These are phyloP conservation scores for Dendrostoma leiphaemia DNA, from an alignment of 2,329 filamentous ascomycete species.

Conservation along the genomic window DNA sequence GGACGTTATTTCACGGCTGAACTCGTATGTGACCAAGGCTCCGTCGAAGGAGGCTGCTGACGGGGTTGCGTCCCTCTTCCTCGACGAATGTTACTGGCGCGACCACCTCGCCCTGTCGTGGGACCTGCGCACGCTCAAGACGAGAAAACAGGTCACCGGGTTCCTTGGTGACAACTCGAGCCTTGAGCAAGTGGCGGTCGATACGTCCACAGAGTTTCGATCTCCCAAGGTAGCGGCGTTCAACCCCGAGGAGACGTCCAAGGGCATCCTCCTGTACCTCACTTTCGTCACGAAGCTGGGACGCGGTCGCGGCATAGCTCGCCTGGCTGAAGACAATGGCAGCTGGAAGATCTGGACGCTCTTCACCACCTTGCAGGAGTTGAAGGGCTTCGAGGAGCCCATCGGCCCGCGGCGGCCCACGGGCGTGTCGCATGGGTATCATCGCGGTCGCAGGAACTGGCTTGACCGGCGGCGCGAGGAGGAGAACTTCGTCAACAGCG, in stretches of 20 bases:
- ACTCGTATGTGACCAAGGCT: constrained; percentile 34
- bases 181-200: constrained; percentile 43
- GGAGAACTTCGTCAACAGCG: constrained; percentile 42
- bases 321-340: constrained; percentile 43
- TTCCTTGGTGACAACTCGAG: constrained; percentile 40
- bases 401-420: constrained; percentile 44
- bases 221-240: constrained; percentile 44
- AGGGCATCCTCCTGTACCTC: constrained; percentile 57
- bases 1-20: constrained; percentile 37
- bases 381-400: constrained; percentile 54
- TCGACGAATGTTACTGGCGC: constrained; percentile 52
- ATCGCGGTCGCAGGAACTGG: constrained; percentile 57
- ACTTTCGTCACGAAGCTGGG: constrained; percentile 53
- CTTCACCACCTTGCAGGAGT: constrained; percentile 55
- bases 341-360: constrained; percentile 63
- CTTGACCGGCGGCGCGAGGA: constrained; percentile 46
- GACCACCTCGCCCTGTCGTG: constrained; percentile 57
- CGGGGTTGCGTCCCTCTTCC: constrained; percentile 33
- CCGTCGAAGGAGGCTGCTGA: constrained; percentile 24
- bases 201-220: constrained; percentile 41
- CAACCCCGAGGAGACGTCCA: constrained; percentile 46
- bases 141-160: constrained; percentile 34
- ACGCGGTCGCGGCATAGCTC: constrained; percentile 52
- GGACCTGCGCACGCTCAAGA: constrained; percentile 53
- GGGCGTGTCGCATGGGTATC: constrained; percentile 56